Conservation (phyloP, 148 eudicot species). For the Amaranthus hypochondriacus region DNA sequence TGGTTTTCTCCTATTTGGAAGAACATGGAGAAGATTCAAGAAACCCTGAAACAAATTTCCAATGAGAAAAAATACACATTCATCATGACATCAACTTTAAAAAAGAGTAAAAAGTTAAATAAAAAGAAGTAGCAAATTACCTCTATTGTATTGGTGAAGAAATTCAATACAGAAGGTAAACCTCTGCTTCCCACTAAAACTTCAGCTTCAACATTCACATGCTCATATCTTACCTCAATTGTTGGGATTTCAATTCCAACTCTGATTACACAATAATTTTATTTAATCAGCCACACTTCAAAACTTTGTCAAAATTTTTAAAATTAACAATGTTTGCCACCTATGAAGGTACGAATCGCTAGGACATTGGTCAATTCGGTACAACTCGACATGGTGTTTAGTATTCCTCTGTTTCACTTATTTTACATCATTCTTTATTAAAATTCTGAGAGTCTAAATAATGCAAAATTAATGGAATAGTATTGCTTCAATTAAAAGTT, state of each 20-base stretch:
- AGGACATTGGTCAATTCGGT: too few species aligned
- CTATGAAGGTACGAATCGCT: background rate
- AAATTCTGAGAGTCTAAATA: too few species aligned
- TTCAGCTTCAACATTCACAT: conserved; percentile 65
- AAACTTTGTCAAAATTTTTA: background rate
- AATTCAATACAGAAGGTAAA: conserved; percentile 72
- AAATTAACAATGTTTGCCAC: background rate
- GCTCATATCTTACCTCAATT: conserved; percentile 82
- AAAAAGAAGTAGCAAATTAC: conserved; percentile 29
- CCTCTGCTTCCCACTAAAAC: conserved; percentile 75
- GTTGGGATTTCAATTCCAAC: conserved; percentile 80
- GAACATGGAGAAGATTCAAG: conserved; percentile 55
- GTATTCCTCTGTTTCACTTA: too few species aligned
- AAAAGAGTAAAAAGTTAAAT: background rate
- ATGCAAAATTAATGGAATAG: too few species aligned
- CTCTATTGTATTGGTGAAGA: conserved; percentile 58
- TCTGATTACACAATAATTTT: conserved; percentile 30
- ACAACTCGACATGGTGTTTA: too few species aligned
- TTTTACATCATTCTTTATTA: too few species aligned
- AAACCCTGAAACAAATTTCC: conserved; percentile 35
- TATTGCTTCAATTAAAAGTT: too few species aligned
- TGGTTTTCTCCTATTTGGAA: conserved; percentile 64
- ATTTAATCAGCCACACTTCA: background rate
- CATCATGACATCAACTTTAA: background rate
- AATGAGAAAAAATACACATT: background rate